Conservation (phyloP, 108 stramenopile genomes). For the Cyclostephanos tholiformis region DNA sequence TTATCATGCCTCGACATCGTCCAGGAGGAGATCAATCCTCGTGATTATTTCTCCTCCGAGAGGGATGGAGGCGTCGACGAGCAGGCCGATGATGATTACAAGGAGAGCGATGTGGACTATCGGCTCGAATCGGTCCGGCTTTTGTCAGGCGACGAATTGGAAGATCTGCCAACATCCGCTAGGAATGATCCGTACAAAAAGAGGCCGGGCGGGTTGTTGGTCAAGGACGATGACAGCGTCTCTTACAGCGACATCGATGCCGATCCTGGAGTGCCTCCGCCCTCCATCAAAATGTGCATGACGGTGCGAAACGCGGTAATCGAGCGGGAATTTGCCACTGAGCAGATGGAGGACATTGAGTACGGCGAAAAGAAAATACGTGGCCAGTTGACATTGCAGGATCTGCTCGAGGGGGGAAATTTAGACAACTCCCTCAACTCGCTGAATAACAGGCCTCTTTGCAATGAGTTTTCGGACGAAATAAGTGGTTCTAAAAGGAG, state of each 20-base stretch:
- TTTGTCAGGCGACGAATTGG: neutral
- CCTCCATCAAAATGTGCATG: constrained; percentile 21
- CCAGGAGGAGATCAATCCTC: constrained; percentile 1
- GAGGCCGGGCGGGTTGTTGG: neutral
- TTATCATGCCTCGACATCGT: neutral
- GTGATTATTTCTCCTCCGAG: neutral
- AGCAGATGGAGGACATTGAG: constrained; percentile 27
- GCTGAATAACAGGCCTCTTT: neutral
- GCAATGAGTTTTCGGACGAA: neutral
- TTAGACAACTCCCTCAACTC: constrained; percentile 6
- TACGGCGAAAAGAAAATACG: constrained; percentile 13
- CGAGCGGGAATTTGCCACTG: constrained; percentile 36
- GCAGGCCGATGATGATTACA: neutral
- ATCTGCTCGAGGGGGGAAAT: constrained; percentile 8
- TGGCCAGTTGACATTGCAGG: neutral
- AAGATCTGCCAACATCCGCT: constrained; percentile 23
- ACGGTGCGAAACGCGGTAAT: constrained; percentile 18
- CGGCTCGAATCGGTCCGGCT: constrained; percentile 5
- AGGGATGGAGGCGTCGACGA: neutral
- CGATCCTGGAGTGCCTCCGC: constrained; percentile 7
- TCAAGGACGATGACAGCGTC: constrained; percentile 26
- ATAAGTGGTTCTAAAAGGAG: constrained; percentile 11
- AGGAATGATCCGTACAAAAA: neutral
- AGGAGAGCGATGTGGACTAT: neutral
- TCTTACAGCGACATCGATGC: constrained; percentile 23